A percentile compares a stretch with the other conserved stretches of the same genome.
phyloP scores from a whole-genome alignment of 31 red algal genomes.

The Pterothamnion heteromorphum region DNA sequence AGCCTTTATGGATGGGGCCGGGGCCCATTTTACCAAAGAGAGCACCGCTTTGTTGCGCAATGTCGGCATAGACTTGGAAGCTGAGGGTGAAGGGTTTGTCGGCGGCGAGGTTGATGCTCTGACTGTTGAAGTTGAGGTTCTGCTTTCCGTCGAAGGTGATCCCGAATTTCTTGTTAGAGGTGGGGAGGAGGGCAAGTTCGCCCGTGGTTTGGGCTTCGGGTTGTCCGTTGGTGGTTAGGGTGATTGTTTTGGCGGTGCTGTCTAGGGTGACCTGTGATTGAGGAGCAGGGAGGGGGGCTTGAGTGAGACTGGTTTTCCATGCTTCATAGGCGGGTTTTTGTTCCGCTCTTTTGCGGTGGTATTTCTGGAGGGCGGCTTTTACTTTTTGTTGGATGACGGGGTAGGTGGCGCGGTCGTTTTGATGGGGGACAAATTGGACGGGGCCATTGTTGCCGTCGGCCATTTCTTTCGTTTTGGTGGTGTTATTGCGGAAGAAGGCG shows the following conservation, averaged over 20 bases:
- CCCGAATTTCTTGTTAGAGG: neutral
- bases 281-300: neutral
- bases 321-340: neutral
- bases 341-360: neutral
- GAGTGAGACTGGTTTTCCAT: neutral
- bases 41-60: neutral
- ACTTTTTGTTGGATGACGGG: neutral
- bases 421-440: neutral
- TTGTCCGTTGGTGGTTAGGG: neutral
- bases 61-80: neutral
- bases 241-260: neutral
- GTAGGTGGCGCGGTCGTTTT: neutral
- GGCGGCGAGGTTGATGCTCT: neutral
- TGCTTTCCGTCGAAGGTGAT: neutral
- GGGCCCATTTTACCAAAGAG: neutral
- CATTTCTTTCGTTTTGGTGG: neutral
- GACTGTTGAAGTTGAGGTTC: neutral
- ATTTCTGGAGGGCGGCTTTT: neutral
- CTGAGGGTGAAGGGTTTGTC: neutral
- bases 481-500: neutral
- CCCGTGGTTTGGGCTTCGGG: neutral
- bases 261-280: too few relatives aligned
- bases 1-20: neutral
- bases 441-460: neutral
- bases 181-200: neutral